Conservation (phyloP, 148 eudicot genomes). For the Camellia lanceoleosa region DNA sequence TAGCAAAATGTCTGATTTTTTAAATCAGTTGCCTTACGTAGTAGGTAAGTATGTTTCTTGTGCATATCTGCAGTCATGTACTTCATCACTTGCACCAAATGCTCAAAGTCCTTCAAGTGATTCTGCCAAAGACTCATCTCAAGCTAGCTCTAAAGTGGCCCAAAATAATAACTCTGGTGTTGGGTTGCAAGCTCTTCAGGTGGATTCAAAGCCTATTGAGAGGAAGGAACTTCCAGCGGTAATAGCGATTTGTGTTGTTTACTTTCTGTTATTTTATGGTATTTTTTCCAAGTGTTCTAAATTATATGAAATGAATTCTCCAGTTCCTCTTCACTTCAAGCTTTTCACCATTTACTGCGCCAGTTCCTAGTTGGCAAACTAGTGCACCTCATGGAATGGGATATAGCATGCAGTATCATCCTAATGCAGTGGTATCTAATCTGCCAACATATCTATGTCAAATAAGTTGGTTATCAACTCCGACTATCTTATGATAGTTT, state of each 20-base stretch:
- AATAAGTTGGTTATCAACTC: background rate
- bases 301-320: conserved; percentile 11
- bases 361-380: conserved; percentile 46
- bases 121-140: conserved; percentile 28
- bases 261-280: conserved; percentile 6
- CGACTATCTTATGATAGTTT: conserved; percentile 2
- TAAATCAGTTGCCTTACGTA: background rate
- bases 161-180: conserved; percentile 17
- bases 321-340: conserved; percentile 65
- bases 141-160: conserved; percentile 20
- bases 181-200: conserved; percentile 16
- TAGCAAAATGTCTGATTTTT: no score
- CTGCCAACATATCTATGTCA: conserved; percentile 1
- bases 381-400: conserved; percentile 50
- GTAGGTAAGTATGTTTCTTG: background rate
- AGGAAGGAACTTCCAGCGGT: conserved; percentile 69
- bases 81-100: conserved; percentile 19
- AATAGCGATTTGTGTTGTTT: conserved; percentile 12
- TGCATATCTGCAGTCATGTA: conserved; percentile 28
- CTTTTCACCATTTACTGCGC: conserved; percentile 30
- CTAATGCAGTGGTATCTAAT: conserved; percentile 44
- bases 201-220: conserved; percentile 34
- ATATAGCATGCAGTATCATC: conserved; percentile 45
- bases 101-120: conserved; percentile 18
- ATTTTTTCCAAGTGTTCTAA: background rate